Base-by-base conservation (phyloP, 1,139 yeast species). In the Yamadazyma siamensis region DNA sequence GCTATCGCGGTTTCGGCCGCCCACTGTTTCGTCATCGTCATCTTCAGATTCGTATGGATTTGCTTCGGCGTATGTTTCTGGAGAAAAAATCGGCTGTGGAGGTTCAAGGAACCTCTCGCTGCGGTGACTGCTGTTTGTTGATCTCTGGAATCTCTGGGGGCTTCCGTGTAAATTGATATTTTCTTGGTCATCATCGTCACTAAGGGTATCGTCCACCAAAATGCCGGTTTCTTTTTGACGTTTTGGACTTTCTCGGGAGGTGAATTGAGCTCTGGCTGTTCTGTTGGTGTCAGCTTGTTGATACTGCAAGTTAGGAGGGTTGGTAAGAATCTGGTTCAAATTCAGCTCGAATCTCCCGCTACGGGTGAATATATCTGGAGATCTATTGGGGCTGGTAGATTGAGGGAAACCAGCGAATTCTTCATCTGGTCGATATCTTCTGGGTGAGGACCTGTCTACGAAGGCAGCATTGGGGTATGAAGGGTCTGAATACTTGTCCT, bases 231-330 rank as follows among this genome's bases (percentile, higher is more conserved):
- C 67, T 17, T 59, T 62, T 28, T 67, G 67, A 49, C 86, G 72
- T 35, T 65, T 71, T 20, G 91, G 91, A 0, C 88, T 80, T 46
- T 80, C 88, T 41, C 71, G 59, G 15, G 72, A 61, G 1, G 87
- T 77, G 44, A 67, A 79, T 32, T 70, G 70, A 7, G 77, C 71
- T 43, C 81, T 56, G 4, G 78, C 68, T 20, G 21, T 18, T 11
- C 14, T 22, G 7, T 21, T 22, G n/a, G 22, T 8, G 12, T 30
- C 31, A 13, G 21, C 16, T 15, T 31, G 17, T 21, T 36, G 20
- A 34, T 37, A 34, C 22, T 34, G 40, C 17, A 44, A 41, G 21
- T 43, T 40, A 4, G 48, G 48, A n/a, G 48, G 29, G 29, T 63
- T 50, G 18, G 43, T 46, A 21, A 56, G 38, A 3, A 39, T 46